These are phyloP conservation scores for Pestalotiopsis sp. DNA, from an alignment of 2,329 filamentous ascomycete genomes.

Conservation along the genomic window DNA sequence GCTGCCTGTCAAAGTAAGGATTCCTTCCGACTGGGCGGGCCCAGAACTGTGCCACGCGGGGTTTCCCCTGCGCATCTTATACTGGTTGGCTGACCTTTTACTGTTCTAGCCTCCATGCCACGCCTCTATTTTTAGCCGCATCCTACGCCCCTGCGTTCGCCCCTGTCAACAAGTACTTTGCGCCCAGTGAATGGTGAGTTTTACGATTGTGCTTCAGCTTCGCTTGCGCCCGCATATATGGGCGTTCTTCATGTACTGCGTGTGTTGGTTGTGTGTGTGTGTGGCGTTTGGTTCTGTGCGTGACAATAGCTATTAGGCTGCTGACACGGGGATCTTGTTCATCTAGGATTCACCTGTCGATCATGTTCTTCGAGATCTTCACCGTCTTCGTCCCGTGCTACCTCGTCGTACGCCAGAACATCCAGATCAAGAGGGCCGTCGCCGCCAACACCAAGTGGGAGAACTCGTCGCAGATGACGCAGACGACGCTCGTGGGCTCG, in stretches of 20 bases:
- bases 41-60: not conserved
- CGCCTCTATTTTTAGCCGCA: slow-evolving; percentile 59
- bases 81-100: not conserved
- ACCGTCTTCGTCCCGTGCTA: slow-evolving; percentile 52
- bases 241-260: not conserved
- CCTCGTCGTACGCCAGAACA: slow-evolving; percentile 27
- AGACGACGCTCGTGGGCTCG: not conserved
- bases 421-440: slow-evolving; percentile 22
- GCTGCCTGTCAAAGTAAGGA: slow-evolving; percentile 32
- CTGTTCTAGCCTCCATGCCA: slow-evolving; percentile 49
- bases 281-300: not conserved
- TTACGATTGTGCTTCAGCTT: not conserved
- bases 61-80: not conserved
- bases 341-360: slow-evolving; percentile 47
- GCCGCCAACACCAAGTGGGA: slow-evolving; percentile 32
- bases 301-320: not conserved
- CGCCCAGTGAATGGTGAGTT: slow-evolving; percentile 53
- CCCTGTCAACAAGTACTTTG: slow-evolving; percentile 47
- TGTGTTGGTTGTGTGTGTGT: not conserved
- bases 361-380: slow-evolving; percentile 56
- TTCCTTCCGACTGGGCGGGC: not conserved
- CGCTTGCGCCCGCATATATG: not conserved
- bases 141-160: slow-evolving; percentile 40
- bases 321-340: not conserved
- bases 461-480: slow-evolving; percentile 22